Conservation (phyloP, 768 basidiomycete species). For the Gyrodon lividus region DNA sequence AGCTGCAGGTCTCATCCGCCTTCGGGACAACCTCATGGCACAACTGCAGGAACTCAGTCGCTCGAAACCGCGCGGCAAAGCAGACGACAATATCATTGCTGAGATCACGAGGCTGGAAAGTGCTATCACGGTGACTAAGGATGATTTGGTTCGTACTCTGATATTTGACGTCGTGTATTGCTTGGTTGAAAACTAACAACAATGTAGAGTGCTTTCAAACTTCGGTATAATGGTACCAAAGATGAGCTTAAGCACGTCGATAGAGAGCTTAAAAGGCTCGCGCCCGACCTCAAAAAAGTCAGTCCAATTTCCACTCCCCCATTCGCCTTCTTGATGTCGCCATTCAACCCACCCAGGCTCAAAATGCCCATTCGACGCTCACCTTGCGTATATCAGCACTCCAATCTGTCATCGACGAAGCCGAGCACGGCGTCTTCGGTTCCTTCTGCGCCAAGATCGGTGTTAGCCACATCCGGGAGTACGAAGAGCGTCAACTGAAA, state of each 20-base stretch:
- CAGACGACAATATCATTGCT: slow-evolving; percentile 74
- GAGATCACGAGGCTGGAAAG: slow-evolving; percentile 82
- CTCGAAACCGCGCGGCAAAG: slow-evolving; percentile 78
- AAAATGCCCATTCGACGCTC: slow-evolving; percentile 50
- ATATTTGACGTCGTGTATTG: neutral
- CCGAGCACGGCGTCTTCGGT: slow-evolving; percentile 78
- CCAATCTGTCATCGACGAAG: slow-evolving; percentile 58
- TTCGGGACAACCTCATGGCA: slow-evolving; percentile 65
- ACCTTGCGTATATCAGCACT: slow-evolving; percentile 55
- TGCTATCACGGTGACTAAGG: slow-evolving; percentile 66
- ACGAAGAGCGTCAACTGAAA: slow-evolving; percentile 88
- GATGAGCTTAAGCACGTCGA: slow-evolving; percentile 84
- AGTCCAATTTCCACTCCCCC: neutral
- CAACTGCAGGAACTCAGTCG: slow-evolving; percentile 84
- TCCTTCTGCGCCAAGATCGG: slow-evolving; percentile 79
- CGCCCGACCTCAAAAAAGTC: slow-evolving; percentile 75
- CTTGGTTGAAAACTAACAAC: neutral
- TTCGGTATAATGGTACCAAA: slow-evolving; percentile 73
- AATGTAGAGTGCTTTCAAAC: slow-evolving; percentile 67
- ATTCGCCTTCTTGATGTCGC: neutral
- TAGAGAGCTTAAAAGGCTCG: slow-evolving; percentile 60
- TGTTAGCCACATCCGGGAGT: slow-evolving; percentile 83
- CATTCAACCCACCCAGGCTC: slow-evolving; percentile 41
- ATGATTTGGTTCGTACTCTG: slow-evolving; percentile 68
- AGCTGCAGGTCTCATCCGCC: slow-evolving; percentile 48